phyloP scores from a whole-genome alignment of 2,329 filamentous ascomycete species.

The Fusarium virguliforme region DNA sequence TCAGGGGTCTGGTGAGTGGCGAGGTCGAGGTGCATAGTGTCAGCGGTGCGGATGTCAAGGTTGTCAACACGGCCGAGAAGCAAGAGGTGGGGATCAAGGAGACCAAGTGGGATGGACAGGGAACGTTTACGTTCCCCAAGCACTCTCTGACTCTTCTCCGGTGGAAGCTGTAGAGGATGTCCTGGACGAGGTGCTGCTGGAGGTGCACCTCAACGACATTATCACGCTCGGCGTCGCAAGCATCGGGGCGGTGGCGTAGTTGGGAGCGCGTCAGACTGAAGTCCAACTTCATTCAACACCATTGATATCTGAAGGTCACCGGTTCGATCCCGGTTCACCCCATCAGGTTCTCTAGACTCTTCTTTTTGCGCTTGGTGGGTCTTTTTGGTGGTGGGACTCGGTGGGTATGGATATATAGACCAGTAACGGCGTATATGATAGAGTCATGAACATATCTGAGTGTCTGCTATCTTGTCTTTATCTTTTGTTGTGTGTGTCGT shows the following conservation, averaged over 20 bases:
- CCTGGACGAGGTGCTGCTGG: not conserved
- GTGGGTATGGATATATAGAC: not conserved
- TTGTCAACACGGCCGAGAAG: constrained; percentile 74
- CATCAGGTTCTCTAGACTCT: not conserved
- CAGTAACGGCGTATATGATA: constrained; percentile 7
- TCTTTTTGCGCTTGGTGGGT: constrained; percentile 10
- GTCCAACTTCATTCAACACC: constrained; percentile 6
- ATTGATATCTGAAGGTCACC: constrained; percentile 11
- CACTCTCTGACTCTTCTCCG: constrained; percentile 79
- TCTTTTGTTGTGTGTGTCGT: not conserved
- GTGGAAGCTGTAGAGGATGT: constrained; percentile 63
- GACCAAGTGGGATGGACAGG: constrained; percentile 74
- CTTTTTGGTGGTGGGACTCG: not conserved
- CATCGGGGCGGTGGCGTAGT: constrained; percentile 12
- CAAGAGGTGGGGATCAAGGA: constrained; percentile 69
- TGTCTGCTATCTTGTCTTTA: not conserved
- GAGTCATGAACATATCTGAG: not conserved
- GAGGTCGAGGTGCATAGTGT: constrained; percentile 76
- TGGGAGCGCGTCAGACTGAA: constrained; percentile 18
- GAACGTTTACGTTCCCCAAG: constrained; percentile 76
- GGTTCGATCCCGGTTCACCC: constrained; percentile 16
- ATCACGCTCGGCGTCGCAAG: not conserved
- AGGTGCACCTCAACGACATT: not conserved
- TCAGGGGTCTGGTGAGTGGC: constrained; percentile 66
- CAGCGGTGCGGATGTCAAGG: constrained; percentile 60